Evolutionary conservation across 1,139 yeast species (phyloP), one percentile per base, ranked within the genome.

Genomic region (Saccharomyces hybrid): DNA sequence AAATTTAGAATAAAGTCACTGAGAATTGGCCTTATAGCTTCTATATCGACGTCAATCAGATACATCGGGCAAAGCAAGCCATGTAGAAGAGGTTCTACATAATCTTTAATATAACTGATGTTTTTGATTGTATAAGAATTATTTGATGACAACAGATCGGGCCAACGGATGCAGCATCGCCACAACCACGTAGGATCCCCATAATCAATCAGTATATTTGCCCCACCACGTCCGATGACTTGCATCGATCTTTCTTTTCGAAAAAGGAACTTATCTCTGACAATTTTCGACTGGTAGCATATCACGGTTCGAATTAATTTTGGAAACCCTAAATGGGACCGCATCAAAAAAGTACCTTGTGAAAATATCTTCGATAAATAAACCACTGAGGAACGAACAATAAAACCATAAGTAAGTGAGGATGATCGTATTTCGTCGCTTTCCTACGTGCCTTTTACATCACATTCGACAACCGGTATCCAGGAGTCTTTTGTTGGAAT

Each of bases 131-230:
- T 64, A 48, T 60, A 62, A 14, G 49, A 54, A 52, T 68, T 68
- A 50, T 65, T 65, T 16, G 29, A 38, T 11, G 32, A 49, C 25
- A 66, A 48, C 9, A 61, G 56, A 25, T 42, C 46, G 26, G 52
- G 58, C 25, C 44, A 38, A 32, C 67, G 57, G 25, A 64, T 59
- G 50, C 68, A 61, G 29, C 65, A 56, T n/a, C 71, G 56, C 44
- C 61, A 64, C 2, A 66, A 50, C 46, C 51, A 54, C 1, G 9
- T 23, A 2, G 53, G 48, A 47, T 59, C 59, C 14, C 54, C 59
- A 34, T 38, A 52, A n/a, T 54, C 58, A 31, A 66, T 51, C 32
- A 66, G 29, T 11, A 61, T 48, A 50, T 66, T 66, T 1, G 69
- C 69, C 49, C 60, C 64, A 3, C 70, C 69, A 41, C 56, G 54